Evolutionary conservation across 2,329 filamentous ascomycete genomes (phyloP).

Genomic region (Huntiella abstrusa): DNA sequence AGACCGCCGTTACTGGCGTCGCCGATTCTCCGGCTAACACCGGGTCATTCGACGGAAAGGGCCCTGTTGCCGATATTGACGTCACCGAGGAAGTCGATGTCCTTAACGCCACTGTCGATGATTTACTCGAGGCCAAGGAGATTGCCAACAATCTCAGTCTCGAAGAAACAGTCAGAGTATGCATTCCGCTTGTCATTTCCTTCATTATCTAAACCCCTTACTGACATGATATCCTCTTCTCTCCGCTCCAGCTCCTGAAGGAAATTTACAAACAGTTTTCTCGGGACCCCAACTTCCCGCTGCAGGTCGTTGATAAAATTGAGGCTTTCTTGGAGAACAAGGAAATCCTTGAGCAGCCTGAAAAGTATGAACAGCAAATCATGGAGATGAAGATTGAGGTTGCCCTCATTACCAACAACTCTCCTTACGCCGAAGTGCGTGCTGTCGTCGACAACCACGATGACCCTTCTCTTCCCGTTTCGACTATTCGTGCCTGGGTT

Average conservation of each 20-base stretch:
- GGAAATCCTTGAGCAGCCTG: constrained; percentile 20
- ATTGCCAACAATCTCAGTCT: constrained; percentile 19
- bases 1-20: neutral
- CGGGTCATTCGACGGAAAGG: neutral
- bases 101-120: constrained; percentile 23
- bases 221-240: neutral
- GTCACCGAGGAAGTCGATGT: constrained; percentile 2
- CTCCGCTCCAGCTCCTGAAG: constrained; percentile 17
- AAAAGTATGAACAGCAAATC: constrained; percentile 24
- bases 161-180: constrained; percentile 18
- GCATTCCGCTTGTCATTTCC: constrained; percentile 1
- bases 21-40: neutral
- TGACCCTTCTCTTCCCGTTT: constrained; percentile 26
- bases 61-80: neutral
- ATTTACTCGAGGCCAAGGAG: constrained; percentile 25
- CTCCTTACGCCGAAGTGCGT: constrained; percentile 36
- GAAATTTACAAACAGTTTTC: constrained; percentile 19
- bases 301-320: constrained; percentile 19
- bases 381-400: constrained; percentile 34
- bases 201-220: neutral
- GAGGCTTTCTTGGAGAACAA: constrained; percentile 17
- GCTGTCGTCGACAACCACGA: constrained; percentile 36
- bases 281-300: constrained; percentile 22
- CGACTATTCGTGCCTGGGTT: constrained; percentile 32
- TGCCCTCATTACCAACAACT: constrained; percentile 32